Percentiles rank a stretch among this genome's conserved stretches.
These are phyloP conservation scores for Penicillium brasilianum DNA, from an alignment of 2,329 filamentous ascomycete genomes.

Conservation along the genomic window DNA sequence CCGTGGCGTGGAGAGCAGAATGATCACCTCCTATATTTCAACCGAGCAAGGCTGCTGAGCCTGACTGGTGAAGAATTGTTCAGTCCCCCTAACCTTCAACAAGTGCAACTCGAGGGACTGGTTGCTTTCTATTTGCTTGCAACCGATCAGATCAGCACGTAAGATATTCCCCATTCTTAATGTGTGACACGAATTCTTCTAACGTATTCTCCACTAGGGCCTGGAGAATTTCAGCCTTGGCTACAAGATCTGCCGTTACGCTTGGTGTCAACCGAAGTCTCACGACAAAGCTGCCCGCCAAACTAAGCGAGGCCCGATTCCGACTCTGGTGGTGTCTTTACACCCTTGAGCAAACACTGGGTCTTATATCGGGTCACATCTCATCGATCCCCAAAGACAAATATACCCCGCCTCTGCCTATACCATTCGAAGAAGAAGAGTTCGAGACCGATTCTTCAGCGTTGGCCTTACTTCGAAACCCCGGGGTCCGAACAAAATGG, in stretches of 20 bases:
- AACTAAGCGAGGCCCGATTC: slow-evolving; percentile 3
- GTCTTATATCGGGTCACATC: slow-evolving; percentile 3
- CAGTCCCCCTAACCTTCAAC: slow-evolving; percentile 5
- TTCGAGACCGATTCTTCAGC: slow-evolving; percentile 6
- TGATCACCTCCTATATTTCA: slow-evolving; percentile 1
- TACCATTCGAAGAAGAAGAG: slow-evolving; percentile 6
- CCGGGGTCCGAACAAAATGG: slow-evolving; percentile 1
- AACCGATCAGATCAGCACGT: slow-evolving; percentile 7
- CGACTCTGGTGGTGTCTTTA: slow-evolving; percentile 8
- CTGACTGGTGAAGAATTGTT: slow-evolving; percentile 3
- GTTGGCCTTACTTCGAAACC: not conserved
- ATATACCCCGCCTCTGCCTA: slow-evolving; percentile 2
- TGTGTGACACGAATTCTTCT: too few species aligned
- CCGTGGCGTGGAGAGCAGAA: not conserved
- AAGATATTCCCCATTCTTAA: too few species aligned
- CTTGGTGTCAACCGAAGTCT: slow-evolving; percentile 2
- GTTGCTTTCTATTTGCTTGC: slow-evolving; percentile 7
- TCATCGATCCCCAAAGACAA: slow-evolving; percentile 1
- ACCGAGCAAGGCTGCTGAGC: slow-evolving; percentile 3
- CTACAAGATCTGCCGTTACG: not conserved
- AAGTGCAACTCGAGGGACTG: slow-evolving; percentile 6
- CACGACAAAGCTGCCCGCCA: slow-evolving; percentile 1
- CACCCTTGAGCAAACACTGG: slow-evolving; percentile 4
- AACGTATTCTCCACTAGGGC: too few species aligned
- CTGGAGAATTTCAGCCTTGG: slow-evolving; percentile 6